phyloP scores from a whole-genome alignment of 768 basidiomycete species.

The Exidia glandulosa region DNA sequence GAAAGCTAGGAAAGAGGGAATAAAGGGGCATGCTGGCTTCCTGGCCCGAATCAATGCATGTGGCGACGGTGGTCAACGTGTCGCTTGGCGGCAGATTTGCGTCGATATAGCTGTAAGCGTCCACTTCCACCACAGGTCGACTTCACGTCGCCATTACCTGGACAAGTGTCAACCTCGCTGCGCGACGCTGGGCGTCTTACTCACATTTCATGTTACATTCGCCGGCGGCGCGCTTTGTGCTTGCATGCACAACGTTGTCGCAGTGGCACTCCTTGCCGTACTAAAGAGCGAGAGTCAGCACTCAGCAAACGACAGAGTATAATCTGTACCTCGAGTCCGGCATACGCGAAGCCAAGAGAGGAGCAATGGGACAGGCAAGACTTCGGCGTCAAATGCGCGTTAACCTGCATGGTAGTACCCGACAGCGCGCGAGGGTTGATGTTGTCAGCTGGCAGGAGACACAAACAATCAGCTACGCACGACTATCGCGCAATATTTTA shows the following conservation, averaged over 20 bases:
- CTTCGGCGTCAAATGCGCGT: background rate
- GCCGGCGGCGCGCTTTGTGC: background rate
- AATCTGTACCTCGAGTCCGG: background rate
- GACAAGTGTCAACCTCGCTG: background rate
- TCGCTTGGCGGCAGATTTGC: background rate
- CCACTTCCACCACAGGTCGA: background rate
- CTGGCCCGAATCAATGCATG: background rate
- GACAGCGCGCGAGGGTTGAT: background rate
- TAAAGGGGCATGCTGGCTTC: background rate
- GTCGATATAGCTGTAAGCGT: background rate
- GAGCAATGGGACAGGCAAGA: background rate
- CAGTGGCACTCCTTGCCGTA: background rate
- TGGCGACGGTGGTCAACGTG: background rate
- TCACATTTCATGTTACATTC: background rate
- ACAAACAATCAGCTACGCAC: too few species aligned
- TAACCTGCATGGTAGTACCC: background rate
- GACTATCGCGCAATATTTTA: too few species aligned
- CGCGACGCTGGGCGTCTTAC: background rate
- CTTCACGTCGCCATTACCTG: background rate
- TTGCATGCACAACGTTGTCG: background rate
- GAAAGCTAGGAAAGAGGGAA: background rate
- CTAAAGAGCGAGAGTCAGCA: background rate
- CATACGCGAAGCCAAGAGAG: background rate
- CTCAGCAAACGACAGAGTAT: background rate
- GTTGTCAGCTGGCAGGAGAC: too few species aligned